Evolutionary conservation across 257 asterid species (phyloP).

Genomic region (Ajuga chamaepitys): DNA sequence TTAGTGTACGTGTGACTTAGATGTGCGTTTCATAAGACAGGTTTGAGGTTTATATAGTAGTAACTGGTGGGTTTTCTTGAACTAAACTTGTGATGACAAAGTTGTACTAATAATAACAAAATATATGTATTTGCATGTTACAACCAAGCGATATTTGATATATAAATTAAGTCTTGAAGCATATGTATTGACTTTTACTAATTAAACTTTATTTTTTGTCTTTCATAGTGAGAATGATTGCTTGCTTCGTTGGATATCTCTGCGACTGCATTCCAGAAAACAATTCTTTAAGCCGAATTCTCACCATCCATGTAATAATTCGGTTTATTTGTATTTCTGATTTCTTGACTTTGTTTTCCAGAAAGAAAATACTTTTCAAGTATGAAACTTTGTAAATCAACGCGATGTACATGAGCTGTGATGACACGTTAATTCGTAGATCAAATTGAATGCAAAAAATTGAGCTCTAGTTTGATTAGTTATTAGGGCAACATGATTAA

Average conservation of each 20-base stretch:
- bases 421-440: too few relatives aligned
- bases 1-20: constrained; percentile 4
- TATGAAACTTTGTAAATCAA: too few relatives aligned
- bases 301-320: not conserved
- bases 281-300: not conserved
- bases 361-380: too few relatives aligned
- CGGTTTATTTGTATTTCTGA: not conserved
- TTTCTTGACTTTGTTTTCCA: not conserved
- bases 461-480: too few relatives aligned
- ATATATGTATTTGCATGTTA: not conserved
- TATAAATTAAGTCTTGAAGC: not conserved
- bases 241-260: constrained; percentile 13
- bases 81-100: not conserved
- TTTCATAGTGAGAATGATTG: not conserved
- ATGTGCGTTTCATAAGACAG: not conserved
- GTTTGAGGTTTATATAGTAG: constrained; percentile 10
- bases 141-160: not conserved
- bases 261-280: not conserved
- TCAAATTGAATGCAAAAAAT: too few relatives aligned
- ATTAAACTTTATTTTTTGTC: not conserved
- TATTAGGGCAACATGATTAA: too few relatives aligned
- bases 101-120: not conserved
- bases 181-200: constrained; percentile 4
- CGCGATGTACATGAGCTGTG: too few relatives aligned
- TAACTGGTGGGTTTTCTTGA: not conserved